phyloP scores from a whole-genome alignment of 2,329 filamentous ascomycete genomes.

The Elsinoe australis region DNA sequence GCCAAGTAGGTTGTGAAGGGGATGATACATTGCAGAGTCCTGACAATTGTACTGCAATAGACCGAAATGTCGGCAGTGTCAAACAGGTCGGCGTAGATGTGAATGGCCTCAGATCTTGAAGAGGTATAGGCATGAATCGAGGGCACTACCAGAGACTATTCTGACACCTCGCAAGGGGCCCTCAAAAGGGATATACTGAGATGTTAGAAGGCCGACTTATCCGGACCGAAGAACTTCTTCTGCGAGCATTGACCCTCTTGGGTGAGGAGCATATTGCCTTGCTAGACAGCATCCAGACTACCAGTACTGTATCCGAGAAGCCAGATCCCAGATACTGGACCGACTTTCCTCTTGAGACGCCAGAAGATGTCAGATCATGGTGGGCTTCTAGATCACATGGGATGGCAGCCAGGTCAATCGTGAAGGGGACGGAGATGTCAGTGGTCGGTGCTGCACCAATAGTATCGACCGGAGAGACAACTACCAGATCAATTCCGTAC shows the following conservation, averaged over 20 bases:
- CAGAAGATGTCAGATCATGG: not conserved
- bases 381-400: slow-evolving; percentile 1
- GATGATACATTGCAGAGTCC: not conserved
- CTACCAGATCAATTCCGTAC: not conserved
- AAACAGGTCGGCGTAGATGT: not conserved
- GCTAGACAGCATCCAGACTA: not conserved
- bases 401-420: too few relatives aligned
- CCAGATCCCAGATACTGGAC: slow-evolving; percentile 10
- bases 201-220: slow-evolving; percentile 9
- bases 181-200: slow-evolving; percentile 5
- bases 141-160: not conserved
- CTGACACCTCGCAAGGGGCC: not conserved
- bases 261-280: slow-evolving; percentile 1
- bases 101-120: slow-evolving; percentile 13
- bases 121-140: not conserved
- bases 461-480: not conserved
- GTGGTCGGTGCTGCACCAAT: too few relatives aligned
- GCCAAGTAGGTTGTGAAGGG: not conserved
- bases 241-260: slow-evolving; percentile 3
- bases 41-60: not conserved
- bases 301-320: not conserved
- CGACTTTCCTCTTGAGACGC: slow-evolving; percentile 1
- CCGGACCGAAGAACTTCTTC: slow-evolving; percentile 12
- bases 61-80: slow-evolving; percentile 10
- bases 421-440: too few relatives aligned